phyloP scores from a whole-genome alignment of 1,284 basidiomycete genomes.

The Ganoderma resinaceum region DNA sequence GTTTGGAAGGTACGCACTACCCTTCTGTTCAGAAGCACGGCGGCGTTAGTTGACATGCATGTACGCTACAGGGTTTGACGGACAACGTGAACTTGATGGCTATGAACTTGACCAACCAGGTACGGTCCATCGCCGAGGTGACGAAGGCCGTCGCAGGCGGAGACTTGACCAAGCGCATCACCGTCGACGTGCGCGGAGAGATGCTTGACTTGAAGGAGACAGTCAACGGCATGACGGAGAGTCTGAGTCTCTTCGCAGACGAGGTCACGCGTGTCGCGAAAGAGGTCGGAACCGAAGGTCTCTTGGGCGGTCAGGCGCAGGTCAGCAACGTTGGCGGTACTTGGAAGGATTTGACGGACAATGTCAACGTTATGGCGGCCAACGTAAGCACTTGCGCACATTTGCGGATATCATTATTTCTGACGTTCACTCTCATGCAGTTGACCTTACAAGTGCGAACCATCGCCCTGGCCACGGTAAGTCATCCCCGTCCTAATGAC shows the following conservation, averaged over 20 bases:
- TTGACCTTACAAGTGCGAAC: constrained; percentile 95
- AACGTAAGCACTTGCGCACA: constrained; percentile 58
- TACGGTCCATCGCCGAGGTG: constrained; percentile 86
- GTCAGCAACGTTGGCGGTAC: constrained; percentile 95
- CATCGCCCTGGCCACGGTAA: constrained; percentile 89
- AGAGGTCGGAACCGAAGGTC: constrained; percentile 93
- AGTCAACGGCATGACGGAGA: constrained; percentile 93
- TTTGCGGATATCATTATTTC: neutral
- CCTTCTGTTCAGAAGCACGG: neutral
- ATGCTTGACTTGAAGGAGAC: constrained; percentile 89
- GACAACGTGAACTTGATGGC: constrained; percentile 91
- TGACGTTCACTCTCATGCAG: constrained; percentile 44
- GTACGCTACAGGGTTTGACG: constrained; percentile 59
- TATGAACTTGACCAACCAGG: constrained; percentile 92
- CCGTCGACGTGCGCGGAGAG: constrained; percentile 89
- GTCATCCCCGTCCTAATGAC: neutral
- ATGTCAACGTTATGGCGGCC: constrained; percentile 89
- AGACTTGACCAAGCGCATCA: constrained; percentile 90
- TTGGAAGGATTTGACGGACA: constrained; percentile 97
- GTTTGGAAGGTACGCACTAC: constrained; percentile 80
- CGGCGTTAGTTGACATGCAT: neutral
- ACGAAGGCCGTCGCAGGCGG: constrained; percentile 92
- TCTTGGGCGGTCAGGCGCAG: constrained; percentile 86
- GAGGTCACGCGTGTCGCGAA: constrained; percentile 88
- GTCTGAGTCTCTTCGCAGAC: constrained; percentile 86